Evolutionary conservation across 352 stramenopile species (phyloP).

Genomic region (Phytophthora macrochlamydospora): DNA sequence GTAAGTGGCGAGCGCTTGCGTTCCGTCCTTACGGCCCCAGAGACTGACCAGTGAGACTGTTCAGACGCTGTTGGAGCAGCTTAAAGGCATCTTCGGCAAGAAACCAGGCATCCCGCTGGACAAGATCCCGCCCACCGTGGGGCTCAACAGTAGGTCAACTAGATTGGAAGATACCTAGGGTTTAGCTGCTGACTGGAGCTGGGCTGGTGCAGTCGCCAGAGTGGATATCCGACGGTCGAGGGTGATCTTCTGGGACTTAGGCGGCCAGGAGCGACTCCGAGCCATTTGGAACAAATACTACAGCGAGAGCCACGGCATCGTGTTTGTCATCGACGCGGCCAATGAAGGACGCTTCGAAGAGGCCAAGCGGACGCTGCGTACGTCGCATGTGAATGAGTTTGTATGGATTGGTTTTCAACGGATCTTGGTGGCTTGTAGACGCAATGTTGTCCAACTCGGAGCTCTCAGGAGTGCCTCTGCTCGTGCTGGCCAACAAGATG

Average conservation of each 20-base stretch:
- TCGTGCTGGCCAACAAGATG: conserved; percentile 93
- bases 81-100: conserved; percentile 92
- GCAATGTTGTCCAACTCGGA: conserved; percentile 82
- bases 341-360: conserved; percentile 90
- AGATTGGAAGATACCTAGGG: conserved; percentile 11
- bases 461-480: conserved; percentile 80
- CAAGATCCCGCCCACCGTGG: conserved; percentile 92
- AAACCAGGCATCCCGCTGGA: conserved; percentile 89
- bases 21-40: too few species aligned
- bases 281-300: conserved; percentile 96
- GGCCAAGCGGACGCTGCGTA: conserved; percentile 85
- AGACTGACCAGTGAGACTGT: neutral
- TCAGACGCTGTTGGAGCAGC: conserved; percentile 89
- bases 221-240: conserved; percentile 85
- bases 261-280: conserved; percentile 88
- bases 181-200: neutral
- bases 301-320: conserved; percentile 90
- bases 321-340: conserved; percentile 92
- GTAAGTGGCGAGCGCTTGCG: conserved; percentile 32
- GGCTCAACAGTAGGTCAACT: conserved; percentile 74
- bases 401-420: neutral
- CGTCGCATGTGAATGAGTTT: conserved; percentile 6
- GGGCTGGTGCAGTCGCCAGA: conserved; percentile 55
- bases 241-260: conserved; percentile 94
- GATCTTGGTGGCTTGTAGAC: conserved; percentile 37